Evolutionary conservation across 2,329 filamentous ascomycete species (phyloP), one percentile per base, ranked within the genome.

Genomic region (Colletotrichum lindemuthianum): DNA sequence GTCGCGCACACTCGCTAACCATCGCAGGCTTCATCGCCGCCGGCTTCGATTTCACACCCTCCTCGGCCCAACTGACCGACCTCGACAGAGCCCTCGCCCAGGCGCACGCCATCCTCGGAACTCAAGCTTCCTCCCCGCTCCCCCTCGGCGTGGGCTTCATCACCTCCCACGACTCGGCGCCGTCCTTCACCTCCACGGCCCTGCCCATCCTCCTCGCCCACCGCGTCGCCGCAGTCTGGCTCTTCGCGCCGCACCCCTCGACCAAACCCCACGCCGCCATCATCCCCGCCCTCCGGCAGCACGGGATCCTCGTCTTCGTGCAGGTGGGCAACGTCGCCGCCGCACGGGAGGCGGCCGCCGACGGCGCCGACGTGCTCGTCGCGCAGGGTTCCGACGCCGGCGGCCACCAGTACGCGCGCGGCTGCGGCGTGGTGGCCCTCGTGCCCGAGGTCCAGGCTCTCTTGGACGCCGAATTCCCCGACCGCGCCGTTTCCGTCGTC

Each of bases 321-420:
- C 88, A 90, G 72, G 80, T 89, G 11, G 88, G 88, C 43, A 88
- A 83, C 39, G 84, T 90, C 2, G 72, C 74, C 0, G 82, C 87
- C 8, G 88, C 87, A 8, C 56, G 82, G 10, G 79, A 81, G 61
- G 84, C 82, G 0, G 77, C 81, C 1, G 51, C 67, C n/a, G 77
- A 81, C 24, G 83, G 82, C 0, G 76, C 85, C 1, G 86, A 90
- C 69, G 86, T 85, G 34, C 70, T 90, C 2, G 85, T 90, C 7
- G 80, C 86, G 6, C 88, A 90, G 73, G 88, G 88, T 3, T 79
- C 81, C 6, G 88, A 90, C 74, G 88, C 88, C 1, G 88, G 88
- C 8, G 88, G 88, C 0, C 88, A 90, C 70, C 87, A 88, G 66
- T 83, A 86, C 48, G 78, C 79, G 0, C 74, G 76, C 24, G 86